Evolutionary conservation across 257 asterid genomes (phyloP).

Genomic region (Knoxia roxburghii): DNA sequence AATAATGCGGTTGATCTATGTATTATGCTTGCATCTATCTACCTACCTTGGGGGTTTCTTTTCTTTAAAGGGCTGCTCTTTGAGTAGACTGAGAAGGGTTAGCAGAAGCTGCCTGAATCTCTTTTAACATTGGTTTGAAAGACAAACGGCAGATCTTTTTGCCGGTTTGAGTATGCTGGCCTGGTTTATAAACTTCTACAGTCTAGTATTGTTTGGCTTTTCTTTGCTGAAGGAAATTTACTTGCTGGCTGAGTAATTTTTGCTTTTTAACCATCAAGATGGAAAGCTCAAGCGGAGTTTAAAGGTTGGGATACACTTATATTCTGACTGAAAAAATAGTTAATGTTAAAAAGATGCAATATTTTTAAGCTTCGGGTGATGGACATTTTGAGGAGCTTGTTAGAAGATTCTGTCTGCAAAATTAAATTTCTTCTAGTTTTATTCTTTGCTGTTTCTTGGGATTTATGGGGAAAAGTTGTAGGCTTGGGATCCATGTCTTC

Average conservation of each 20-base stretch:
- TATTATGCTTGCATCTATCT: constrained; percentile 2
- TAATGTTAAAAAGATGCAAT: constrained; percentile 7
- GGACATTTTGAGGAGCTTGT: constrained; percentile 22
- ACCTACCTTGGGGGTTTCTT: neutral
- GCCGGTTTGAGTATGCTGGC: constrained; percentile 11
- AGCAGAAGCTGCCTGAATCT: neutral
- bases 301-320: neutral
- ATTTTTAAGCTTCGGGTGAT: constrained; percentile 21
- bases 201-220: constrained; percentile 2
- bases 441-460: constrained; percentile 33
- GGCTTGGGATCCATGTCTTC: constrained; percentile 92
- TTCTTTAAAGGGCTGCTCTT: neutral
- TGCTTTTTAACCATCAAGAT: constrained; percentile 2
- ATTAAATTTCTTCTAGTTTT: constrained; percentile 19
- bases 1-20: neutral
- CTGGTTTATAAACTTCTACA: constrained; percentile 8
- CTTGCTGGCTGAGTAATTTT: neutral
- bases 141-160: constrained; percentile 2
- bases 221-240: constrained; percentile 7
- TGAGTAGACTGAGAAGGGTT: constrained; percentile 5
- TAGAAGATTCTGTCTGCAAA: constrained; percentile 9
- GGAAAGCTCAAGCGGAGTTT: constrained; percentile 7
- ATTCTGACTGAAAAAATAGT: constrained; percentile 2
- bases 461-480: constrained; percentile 31
- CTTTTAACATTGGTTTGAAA: neutral